Conservation (phyloP, 345 rosid species). For the Populus tremula region DNA sequence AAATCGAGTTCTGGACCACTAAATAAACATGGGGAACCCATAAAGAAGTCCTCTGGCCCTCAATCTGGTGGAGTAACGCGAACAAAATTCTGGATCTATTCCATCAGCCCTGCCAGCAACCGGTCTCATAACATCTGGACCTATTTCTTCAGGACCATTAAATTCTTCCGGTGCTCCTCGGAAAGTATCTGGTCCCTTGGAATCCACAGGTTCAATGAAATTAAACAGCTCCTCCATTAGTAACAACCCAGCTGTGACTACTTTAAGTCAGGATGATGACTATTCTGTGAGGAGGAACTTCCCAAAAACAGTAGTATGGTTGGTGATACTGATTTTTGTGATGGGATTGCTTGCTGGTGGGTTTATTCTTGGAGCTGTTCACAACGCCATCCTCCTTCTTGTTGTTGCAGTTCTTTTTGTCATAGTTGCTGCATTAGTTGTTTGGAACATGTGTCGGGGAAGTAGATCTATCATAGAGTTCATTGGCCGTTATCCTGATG, state of each 20-base stretch:
- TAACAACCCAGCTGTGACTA: constrained; percentile 18
- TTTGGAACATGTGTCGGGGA: constrained; percentile 76
- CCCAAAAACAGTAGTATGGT: constrained; percentile 70
- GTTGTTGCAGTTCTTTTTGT: constrained; percentile 66
- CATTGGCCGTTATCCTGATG: constrained; percentile 69
- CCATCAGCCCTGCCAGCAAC: constrained; percentile 24
- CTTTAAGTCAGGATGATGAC: constrained; percentile 25
- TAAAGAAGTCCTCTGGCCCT: constrained; percentile 24
- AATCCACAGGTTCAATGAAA: constrained; percentile 15
- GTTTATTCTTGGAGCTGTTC: constrained; percentile 80
- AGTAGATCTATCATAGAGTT: constrained; percentile 58
- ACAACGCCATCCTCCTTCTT: constrained; percentile 68
- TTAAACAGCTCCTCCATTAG: constrained; percentile 1
- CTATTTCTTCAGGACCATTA: constrained; percentile 11
- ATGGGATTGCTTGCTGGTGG: constrained; percentile 86
- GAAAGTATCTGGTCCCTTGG: constrained; percentile 27
- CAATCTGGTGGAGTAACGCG: constrained; percentile 23
- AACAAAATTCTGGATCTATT: constrained; percentile 20
- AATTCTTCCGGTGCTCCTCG: constrained; percentile 17
- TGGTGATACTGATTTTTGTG: constrained; percentile 58
- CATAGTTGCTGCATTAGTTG: constrained; percentile 49
- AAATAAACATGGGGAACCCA: constrained; percentile 26
- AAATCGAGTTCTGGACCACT: constrained; percentile 22
- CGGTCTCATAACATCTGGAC: constrained; percentile 24
- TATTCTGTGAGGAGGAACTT: constrained; percentile 57